Percentiles rank a stretch among this genome's conserved stretches.
Evolutionary conservation across 345 rosid species (phyloP).

Genomic region (Odontarrhena argentea): DNA sequence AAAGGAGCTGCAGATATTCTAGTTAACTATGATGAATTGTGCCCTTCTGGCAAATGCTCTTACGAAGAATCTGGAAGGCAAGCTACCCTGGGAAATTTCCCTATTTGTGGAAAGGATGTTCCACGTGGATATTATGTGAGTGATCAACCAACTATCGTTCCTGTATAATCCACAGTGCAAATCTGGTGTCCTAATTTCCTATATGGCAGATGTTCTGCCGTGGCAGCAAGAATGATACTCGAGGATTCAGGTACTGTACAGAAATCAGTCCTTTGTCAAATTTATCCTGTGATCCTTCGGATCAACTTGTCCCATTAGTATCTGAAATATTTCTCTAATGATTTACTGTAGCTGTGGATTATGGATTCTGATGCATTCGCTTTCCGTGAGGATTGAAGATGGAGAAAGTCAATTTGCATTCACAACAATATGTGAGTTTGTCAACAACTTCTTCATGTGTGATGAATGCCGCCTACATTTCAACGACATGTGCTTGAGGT

Average conservation of each 20-base stretch:
- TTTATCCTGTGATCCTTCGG: not conserved
- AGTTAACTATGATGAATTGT: constrained; percentile 79
- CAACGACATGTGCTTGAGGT: constrained; percentile 85
- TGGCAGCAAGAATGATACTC: constrained; percentile 91
- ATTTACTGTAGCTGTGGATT: constrained; percentile 81
- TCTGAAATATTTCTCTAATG: constrained; percentile 25
- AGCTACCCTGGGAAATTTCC: constrained; percentile 51
- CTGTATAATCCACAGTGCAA: not conserved
- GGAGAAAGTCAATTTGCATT: constrained; percentile 87
- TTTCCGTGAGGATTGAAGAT: constrained; percentile 84
- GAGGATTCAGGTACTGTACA: constrained; percentile 84
- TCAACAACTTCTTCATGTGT: constrained; percentile 86
- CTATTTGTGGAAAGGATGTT: constrained; percentile 92
- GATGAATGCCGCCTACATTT: constrained; percentile 96
- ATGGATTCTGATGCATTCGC: constrained; percentile 96
- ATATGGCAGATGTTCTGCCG: constrained; percentile 92
- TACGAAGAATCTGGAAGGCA: constrained; percentile 49
- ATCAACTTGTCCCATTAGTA: not conserved
- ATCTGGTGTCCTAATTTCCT: constrained; percentile 35
- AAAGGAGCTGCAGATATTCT: constrained; percentile 91
- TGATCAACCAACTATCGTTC: constrained; percentile 8
- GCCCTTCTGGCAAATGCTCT: constrained; percentile 55
- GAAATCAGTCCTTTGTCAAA: not conserved
- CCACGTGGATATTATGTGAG: constrained; percentile 97
- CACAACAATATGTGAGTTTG: constrained; percentile 72